Base-by-base conservation (phyloP, 306 rosid species). In the Gynostemma pentaphyllum region DNA sequence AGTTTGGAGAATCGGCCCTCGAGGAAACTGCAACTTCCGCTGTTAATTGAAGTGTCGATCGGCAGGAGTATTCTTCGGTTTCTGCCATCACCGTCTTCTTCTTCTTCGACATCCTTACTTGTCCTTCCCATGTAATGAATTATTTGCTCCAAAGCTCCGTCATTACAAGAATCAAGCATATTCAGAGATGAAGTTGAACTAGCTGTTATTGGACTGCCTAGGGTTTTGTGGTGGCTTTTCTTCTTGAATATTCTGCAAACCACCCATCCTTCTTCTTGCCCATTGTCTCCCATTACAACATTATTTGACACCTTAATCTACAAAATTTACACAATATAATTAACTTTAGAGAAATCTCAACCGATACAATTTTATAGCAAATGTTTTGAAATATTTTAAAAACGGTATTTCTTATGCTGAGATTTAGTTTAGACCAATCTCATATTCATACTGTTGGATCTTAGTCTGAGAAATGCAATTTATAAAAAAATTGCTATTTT, bases 231-330 rank as follows among this genome's bases (percentile, higher is more conserved):
- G 44, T 77, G 89, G 72, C 66, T 86, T 78, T 86, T 92, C 86
- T 88, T 88, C 90, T 88, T 84, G 86, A 92, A 92, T 69, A 88
- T 86, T 53, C 96, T 76, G 40, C 98, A 92, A 55, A 92, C 96
- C 80, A 88, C 98, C 96, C 98, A 92, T 18, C 95, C 96, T 61
- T 88, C 96, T 59, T 92, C 98, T 30, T 82, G 95, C 0, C 36
- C 59, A 12, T 42, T 76, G 50, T 92, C 96, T 11, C 87, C 87
- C 75, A 81, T 78, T 49, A 79, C 62, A 34, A 13, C 21, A 8
- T 28, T 74, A 57, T 70, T 75, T 0, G 89, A 36, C 30, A 73
- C 76, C 89, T 83, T 55, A 21, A 50, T 34, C 62, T 56, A 56
- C n/a, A n/a, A n/a, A n/a, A n/a, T n/a, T n/a, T n/a, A n/a, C n/a